phyloP scores from a whole-genome alignment of 1,284 basidiomycete genomes.

The Caloboletus inedulis region DNA sequence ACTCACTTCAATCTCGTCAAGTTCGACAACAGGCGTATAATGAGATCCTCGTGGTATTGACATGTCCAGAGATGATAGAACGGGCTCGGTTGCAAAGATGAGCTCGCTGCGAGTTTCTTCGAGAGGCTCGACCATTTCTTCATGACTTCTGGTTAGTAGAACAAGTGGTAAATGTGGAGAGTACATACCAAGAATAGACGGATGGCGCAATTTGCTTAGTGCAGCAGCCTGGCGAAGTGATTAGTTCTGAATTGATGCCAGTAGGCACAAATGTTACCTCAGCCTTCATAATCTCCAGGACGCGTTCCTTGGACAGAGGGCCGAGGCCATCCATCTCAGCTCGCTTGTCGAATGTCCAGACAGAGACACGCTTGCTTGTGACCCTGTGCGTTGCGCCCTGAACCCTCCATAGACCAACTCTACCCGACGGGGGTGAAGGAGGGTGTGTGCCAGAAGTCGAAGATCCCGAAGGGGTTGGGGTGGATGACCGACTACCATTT shows the following conservation, averaged over 20 bases:
- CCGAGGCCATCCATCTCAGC: constrained; percentile 71
- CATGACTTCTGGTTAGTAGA: constrained; percentile 11
- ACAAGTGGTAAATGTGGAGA: neutral
- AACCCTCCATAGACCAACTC: constrained; percentile 86
- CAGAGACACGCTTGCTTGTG: constrained; percentile 81
- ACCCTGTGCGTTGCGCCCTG: constrained; percentile 83
- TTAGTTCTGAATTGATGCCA: constrained; percentile 3
- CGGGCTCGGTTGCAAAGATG: constrained; percentile 90
- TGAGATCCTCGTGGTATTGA: constrained; percentile 66
- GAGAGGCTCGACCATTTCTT: constrained; percentile 97
- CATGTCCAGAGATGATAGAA: constrained; percentile 75
- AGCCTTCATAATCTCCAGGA: constrained; percentile 79
- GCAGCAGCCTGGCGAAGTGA: constrained; percentile 66
- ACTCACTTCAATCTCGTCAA: constrained; percentile 88
- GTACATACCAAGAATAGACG: constrained; percentile 79
- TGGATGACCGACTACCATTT: constrained; percentile 54
- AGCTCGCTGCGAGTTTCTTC: constrained; percentile 90
- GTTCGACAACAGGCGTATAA: constrained; percentile 58
- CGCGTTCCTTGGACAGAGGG: constrained; percentile 62
- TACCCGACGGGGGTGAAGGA: constrained; percentile 48
- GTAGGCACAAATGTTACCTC: constrained; percentile 57
- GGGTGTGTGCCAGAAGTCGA: constrained; percentile 39
- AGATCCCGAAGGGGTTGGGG: constrained; percentile 53
- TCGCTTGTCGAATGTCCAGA: constrained; percentile 89
- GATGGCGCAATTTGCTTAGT: constrained; percentile 85